Percentiles rank a stretch among this genome's conserved stretches.
Evolutionary conservation across 192 early-diverging fungal genomes (phyloP).

Genomic region (Backusella tarrabulga): DNA sequence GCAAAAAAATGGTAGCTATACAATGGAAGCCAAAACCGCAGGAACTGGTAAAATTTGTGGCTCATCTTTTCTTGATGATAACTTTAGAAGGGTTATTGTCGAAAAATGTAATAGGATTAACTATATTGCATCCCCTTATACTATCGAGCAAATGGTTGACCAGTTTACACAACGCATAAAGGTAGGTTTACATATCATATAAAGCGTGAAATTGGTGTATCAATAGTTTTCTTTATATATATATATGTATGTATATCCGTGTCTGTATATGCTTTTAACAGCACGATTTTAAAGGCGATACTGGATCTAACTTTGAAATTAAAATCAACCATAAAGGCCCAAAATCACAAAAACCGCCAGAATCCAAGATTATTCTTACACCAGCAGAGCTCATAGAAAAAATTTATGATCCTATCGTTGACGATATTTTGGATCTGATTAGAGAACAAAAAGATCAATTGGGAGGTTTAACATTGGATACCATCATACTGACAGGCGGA

Average conservation of each 20-base stretch:
- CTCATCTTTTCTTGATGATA: slow-evolving; percentile 43
- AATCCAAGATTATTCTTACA: slow-evolving; percentile 15
- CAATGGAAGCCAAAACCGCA: slow-evolving; percentile 29
- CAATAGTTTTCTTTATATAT: neutral
- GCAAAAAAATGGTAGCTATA: neutral
- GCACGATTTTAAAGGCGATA: neutral
- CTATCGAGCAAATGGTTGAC: slow-evolving; percentile 16
- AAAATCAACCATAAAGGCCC: neutral
- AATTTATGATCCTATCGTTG: slow-evolving; percentile 47
- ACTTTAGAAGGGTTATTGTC: slow-evolving; percentile 33
- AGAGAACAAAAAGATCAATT: slow-evolving; percentile 41
- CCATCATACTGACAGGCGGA: slow-evolving; percentile 50
- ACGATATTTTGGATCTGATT: slow-evolving; percentile 44
- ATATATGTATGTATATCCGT: neutral
- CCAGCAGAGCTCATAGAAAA: slow-evolving; percentile 41
- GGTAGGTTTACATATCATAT: neutral
- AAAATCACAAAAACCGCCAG: neutral
- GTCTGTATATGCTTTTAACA: neutral
- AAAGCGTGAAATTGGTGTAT: neutral
- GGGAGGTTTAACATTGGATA: slow-evolving; percentile 23
- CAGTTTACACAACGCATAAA: slow-evolving; percentile 2
- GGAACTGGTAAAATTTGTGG: slow-evolving; percentile 44
- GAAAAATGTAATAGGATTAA: slow-evolving; percentile 5
- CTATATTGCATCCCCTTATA: neutral
- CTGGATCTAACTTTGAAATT: neutral